These are phyloP conservation scores for Psidium friedrichsthalianum DNA, from an alignment of 345 rosid species.

Conservation along the genomic window DNA sequence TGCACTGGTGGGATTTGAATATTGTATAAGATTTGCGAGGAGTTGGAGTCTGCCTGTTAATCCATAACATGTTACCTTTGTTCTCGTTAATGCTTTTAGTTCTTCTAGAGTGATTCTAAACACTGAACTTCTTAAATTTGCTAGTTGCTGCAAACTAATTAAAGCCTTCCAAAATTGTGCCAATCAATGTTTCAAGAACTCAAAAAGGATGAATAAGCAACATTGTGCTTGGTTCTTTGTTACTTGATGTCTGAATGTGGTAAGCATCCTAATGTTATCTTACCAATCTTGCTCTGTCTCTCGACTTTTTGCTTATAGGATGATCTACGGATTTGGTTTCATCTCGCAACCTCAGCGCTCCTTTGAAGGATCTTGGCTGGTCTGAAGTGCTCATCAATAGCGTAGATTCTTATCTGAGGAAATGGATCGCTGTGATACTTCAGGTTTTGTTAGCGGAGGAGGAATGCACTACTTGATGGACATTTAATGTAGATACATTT, in stretches of 20 bases:
- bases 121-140: not conserved
- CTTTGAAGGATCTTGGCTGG: not conserved
- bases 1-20: not conserved
- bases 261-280: not conserved
- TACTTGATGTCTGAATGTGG: not conserved
- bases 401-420: not conserved
- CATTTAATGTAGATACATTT: slow-evolving; percentile 34
- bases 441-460: slow-evolving; percentile 98
- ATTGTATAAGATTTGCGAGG: not conserved
- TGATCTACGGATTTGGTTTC: not conserved
- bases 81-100: not conserved
- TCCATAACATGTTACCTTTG: not conserved
- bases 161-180: not conserved
- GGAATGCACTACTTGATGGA: slow-evolving; percentile 18
- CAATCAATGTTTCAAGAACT: not conserved
- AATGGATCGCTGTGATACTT: slow-evolving; percentile 67
- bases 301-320: not conserved
- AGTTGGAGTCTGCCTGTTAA: not conserved
- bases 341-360: not conserved
- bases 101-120: not conserved
- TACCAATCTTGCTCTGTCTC: not conserved
- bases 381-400: not conserved
- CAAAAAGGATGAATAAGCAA: not conserved
- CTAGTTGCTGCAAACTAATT: not conserved
- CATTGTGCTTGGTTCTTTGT: not conserved